These are phyloP conservation scores for Lactarius evosmus DNA, from an alignment of 768 basidiomycete species.

Conservation along the genomic window DNA sequence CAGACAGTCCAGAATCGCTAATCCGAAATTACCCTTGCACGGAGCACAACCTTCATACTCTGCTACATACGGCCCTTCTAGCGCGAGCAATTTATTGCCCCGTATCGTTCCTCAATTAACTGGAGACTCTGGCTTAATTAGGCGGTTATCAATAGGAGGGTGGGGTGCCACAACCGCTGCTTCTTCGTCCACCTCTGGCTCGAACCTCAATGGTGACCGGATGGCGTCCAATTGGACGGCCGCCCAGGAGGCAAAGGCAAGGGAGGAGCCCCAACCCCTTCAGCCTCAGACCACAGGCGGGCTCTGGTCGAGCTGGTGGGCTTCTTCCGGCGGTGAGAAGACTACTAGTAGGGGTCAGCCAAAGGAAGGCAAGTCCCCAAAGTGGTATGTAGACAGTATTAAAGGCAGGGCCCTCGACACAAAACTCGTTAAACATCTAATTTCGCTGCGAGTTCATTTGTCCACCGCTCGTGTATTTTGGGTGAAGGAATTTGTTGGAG, in stretches of 20 bases:
- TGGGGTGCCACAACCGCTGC: slow-evolving; percentile 49
- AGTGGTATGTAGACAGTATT: slow-evolving; percentile 62
- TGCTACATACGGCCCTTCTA: slow-evolving; percentile 59
- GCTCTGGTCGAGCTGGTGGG: slow-evolving; percentile 75
- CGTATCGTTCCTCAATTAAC: slow-evolving; percentile 70
- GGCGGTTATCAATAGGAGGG: slow-evolving; percentile 60
- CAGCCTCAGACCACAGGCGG: slow-evolving; percentile 73
- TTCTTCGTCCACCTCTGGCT: slow-evolving; percentile 36
- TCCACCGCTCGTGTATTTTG: slow-evolving; percentile 78
- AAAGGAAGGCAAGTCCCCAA: slow-evolving; percentile 48
- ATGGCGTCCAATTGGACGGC: slow-evolving; percentile 31
- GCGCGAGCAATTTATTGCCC: slow-evolving; percentile 54
- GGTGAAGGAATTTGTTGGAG: slow-evolving; percentile 72
- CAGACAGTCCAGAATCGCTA: slow-evolving; percentile 39
- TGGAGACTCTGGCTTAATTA: slow-evolving; percentile 66
- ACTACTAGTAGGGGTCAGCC: slow-evolving; percentile 34
- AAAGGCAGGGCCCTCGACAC: slow-evolving; percentile 53
- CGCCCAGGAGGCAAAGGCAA: slow-evolving; percentile 14
- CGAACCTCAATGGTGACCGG: slow-evolving; percentile 41
- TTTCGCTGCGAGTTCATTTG: slow-evolving; percentile 79
- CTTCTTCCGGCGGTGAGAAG: slow-evolving; percentile 58
- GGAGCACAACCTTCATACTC: slow-evolving; percentile 40
- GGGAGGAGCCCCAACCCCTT: slow-evolving; percentile 34
- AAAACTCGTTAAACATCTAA: slow-evolving; percentile 71
- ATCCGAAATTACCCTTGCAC: slow-evolving; percentile 33